Evolutionary conservation across 2,329 filamentous ascomycete species (phyloP).

Genomic region (Ilyonectria sp.): DNA sequence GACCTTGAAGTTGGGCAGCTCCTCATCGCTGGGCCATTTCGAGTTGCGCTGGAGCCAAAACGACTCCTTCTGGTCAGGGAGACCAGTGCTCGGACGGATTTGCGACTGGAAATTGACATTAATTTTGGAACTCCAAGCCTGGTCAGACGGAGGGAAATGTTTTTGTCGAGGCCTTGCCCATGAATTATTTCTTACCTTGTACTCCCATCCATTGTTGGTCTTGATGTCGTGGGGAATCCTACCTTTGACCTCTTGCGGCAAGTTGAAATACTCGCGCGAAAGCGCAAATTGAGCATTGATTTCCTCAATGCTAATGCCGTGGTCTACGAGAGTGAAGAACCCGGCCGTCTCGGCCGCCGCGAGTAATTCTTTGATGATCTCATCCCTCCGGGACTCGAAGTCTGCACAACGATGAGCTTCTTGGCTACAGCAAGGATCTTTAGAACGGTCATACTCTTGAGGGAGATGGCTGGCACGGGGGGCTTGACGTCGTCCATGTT

Average conservation of each 20-base stretch:
- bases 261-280: constrained; percentile 60
- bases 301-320: constrained; percentile 54
- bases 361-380: constrained; percentile 63
- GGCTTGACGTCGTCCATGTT: not conserved
- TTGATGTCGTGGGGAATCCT: constrained; percentile 60
- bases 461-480: constrained; percentile 28
- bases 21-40: constrained; percentile 60
- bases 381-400: constrained; percentile 62
- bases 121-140: too few relatives aligned
- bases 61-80: constrained; percentile 67
- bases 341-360: constrained; percentile 66
- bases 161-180: too few relatives aligned
- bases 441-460: constrained; percentile 17
- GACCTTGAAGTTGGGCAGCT: constrained; percentile 58
- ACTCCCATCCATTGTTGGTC: constrained; percentile 69
- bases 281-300: constrained; percentile 37
- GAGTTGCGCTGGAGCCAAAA: constrained; percentile 68
- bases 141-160: too few relatives aligned
- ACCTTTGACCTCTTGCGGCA: constrained; percentile 60
- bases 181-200: constrained; percentile 48
- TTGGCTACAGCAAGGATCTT: not conserved
- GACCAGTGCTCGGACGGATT: constrained; percentile 62
- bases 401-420: constrained; percentile 40
- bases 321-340: constrained; percentile 63
- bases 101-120: constrained; percentile 51